These are phyloP conservation scores for Malus domestica DNA, from an alignment of 306 rosid genomes.

Conservation along the genomic window DNA sequence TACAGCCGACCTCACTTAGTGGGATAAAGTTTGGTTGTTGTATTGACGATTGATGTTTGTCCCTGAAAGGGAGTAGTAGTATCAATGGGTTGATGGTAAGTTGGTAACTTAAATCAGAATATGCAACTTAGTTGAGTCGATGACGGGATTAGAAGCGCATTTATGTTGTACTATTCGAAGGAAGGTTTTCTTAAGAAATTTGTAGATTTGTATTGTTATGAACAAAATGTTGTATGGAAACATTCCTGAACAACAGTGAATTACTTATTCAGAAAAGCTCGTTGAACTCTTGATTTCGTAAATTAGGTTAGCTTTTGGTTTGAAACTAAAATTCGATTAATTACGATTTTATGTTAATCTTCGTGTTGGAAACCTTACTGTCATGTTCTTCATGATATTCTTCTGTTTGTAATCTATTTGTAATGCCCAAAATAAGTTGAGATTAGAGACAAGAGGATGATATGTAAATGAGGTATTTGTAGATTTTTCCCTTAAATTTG, in stretches of 20 bases:
- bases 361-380: neutral
- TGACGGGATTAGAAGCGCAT: neutral
- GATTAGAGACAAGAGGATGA: too few species aligned
- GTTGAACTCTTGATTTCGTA: neutral
- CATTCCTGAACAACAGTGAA: too few species aligned
- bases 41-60: too few species aligned
- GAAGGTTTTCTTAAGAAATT: neutral
- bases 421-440: neutral
- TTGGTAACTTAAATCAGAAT: conserved; percentile 12
- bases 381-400: too few species aligned
- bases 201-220: neutral
- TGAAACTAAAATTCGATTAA: neutral
- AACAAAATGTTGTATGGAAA: neutral
- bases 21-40: too few species aligned
- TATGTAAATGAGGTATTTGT: too few species aligned
- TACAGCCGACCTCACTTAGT: too few species aligned
- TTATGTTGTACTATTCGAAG: neutral
- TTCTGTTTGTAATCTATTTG: too few species aligned
- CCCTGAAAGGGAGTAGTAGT: neutral
- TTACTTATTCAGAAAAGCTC: neutral
- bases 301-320: neutral
- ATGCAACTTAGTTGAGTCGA: neutral
- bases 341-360: neutral
- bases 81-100: conserved; percentile 10
- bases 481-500: too few species aligned